These are phyloP conservation scores for Pythium phragmitis DNA, from an alignment of 352 stramenopile genomes.

Conservation along the genomic window DNA sequence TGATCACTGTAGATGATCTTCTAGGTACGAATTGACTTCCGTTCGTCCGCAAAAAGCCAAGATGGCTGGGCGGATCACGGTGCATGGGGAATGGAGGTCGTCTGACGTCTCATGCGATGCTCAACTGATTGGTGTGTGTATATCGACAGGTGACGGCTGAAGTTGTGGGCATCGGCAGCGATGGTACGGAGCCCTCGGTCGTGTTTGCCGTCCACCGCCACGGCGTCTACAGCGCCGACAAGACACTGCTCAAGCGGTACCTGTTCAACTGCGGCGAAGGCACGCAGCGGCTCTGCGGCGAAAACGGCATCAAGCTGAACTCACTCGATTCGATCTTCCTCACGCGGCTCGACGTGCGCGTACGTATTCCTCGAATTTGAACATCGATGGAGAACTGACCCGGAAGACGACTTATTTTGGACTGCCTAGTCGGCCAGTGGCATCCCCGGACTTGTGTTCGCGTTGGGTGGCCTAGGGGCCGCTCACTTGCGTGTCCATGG, in stretches of 20 bases:
- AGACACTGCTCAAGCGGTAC: slow-evolving; percentile 58
- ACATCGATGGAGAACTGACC: no score
- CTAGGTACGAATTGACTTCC: slow-evolving; percentile 11
- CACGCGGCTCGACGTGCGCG: slow-evolving; percentile 60
- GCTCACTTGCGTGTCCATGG: slow-evolving; percentile 49
- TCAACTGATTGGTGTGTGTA: neutral
- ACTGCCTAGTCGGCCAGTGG: slow-evolving; percentile 55
- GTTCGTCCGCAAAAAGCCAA: neutral
- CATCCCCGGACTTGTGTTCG: slow-evolving; percentile 64
- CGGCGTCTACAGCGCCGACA: slow-evolving; percentile 60
- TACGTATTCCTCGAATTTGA: slow-evolving; percentile 15
- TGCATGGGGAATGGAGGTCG: neutral
- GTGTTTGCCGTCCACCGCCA: slow-evolving; percentile 67
- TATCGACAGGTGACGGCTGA: slow-evolving; percentile 43
- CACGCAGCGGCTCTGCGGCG: slow-evolving; percentile 61
- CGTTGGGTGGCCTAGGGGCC: slow-evolving; percentile 49
- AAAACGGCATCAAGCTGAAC: slow-evolving; percentile 70
- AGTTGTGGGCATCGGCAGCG: slow-evolving; percentile 57
- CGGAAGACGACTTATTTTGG: neutral
- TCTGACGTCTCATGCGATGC: neutral
- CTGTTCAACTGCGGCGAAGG: slow-evolving; percentile 76
- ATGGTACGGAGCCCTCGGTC: slow-evolving; percentile 68
- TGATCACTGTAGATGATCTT: neutral
- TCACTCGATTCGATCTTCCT: slow-evolving; percentile 69
- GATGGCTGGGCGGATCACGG: slow-evolving; percentile 16